phyloP scores from a whole-genome alignment of 805 yeast genomes.

The Nakazawaea populi region DNA sequence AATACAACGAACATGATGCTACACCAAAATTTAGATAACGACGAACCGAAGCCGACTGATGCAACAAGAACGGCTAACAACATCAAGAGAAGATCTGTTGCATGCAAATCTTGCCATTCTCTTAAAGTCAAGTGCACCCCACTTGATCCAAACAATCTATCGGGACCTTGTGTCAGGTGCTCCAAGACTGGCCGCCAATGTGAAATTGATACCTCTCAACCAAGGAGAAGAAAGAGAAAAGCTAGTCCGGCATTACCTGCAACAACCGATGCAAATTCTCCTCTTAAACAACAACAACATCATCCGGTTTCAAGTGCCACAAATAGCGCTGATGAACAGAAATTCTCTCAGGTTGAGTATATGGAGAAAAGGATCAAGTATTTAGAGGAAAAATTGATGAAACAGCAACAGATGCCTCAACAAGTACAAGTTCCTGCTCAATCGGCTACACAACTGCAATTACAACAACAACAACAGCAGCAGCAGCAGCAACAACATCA shows the following conservation, averaged over 20 bases:
- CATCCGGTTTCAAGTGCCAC: neutral
- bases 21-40: neutral
- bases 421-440: neutral
- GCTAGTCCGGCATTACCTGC: conserved; percentile 2
- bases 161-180: conserved; percentile 72
- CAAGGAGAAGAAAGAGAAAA: conserved; percentile 36
- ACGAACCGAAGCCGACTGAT: conserved; percentile 1
- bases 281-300: neutral
- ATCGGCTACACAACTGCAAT: neutral
- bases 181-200: conserved; percentile 57
- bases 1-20: neutral
- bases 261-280: neutral
- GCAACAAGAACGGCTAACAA: neutral
- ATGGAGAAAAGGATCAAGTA: conserved; percentile 3
- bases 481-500: neutral
- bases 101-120: conserved; percentile 73
- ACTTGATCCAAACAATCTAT: conserved; percentile 47
- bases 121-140: conserved; percentile 85
- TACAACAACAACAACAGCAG: neutral
- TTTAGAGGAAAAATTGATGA: conserved; percentile 5
- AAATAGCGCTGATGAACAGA: neutral
- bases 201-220: conserved; percentile 57
- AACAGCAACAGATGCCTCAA: neutral
- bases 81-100: conserved; percentile 39
- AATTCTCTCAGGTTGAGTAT: neutral